Evolutionary conservation across 1,284 basidiomycete genomes (phyloP).

Genomic region (Abortiporus biennis): DNA sequence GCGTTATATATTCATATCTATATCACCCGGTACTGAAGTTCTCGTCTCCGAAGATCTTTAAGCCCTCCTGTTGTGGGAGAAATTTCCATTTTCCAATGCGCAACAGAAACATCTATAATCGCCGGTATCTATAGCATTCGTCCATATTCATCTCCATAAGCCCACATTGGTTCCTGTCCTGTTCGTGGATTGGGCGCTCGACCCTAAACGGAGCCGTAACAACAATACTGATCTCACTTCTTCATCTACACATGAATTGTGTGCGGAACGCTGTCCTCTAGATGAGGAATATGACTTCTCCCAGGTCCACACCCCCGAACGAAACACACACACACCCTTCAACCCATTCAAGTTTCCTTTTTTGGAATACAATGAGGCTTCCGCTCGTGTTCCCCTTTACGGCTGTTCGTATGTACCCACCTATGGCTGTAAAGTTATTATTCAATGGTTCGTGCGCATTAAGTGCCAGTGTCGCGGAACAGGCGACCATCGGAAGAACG

Average conservation of each 20-base stretch:
- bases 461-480: conserved; percentile 19
- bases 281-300: conserved; percentile 7
- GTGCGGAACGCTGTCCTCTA: not conserved
- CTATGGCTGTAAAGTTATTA: conserved; percentile 18
- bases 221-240: not conserved
- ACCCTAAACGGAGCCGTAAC: too few relatives aligned
- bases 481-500: conserved; percentile 22
- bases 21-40: too few relatives aligned
- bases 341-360: conserved; percentile 27
- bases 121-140: too few relatives aligned
- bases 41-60: too few relatives aligned
- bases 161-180: too few relatives aligned
- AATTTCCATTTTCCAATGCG: too few relatives aligned
- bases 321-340: conserved; percentile 14
- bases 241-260: conserved; percentile 1
- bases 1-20: too few relatives aligned
- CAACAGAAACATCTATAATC: too few relatives aligned
- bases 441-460: too few relatives aligned
- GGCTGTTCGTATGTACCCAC: conserved; percentile 27
- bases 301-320: conserved; percentile 13
- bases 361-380: conserved; percentile 20
- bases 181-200: too few relatives aligned
- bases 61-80: too few relatives aligned
- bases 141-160: too few relatives aligned
- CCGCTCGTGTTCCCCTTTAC: conserved; percentile 20